phyloP scores from a whole-genome alignment of 495 filamentous ascomycete genomes.

The Podospora appendiculata region DNA sequence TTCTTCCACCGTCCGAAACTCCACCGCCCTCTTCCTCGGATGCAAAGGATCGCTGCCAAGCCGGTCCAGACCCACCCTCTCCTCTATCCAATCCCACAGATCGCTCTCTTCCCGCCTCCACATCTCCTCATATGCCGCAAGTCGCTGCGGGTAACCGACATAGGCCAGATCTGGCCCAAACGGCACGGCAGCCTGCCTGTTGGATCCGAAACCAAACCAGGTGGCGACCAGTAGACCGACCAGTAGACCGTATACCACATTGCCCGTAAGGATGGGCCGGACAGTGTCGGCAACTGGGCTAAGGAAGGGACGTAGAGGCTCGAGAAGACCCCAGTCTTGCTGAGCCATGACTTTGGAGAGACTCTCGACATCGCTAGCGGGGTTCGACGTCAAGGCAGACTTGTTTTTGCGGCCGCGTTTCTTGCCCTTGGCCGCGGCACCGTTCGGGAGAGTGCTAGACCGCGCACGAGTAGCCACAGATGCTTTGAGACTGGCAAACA shows the following conservation, averaged over 20 bases:
- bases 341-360: constrained; percentile 33
- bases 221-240: constrained; percentile 50
- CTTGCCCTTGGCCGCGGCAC: constrained; percentile 35
- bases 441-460: constrained; percentile 28
- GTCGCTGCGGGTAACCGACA: constrained; percentile 51
- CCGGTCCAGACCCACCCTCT: constrained; percentile 71
- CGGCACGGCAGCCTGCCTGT: constrained; percentile 21
- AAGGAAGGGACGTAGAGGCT: constrained; percentile 63
- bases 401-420: constrained; percentile 55
- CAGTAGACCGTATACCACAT: constrained; percentile 55
- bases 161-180: constrained; percentile 28
- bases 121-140: constrained; percentile 86
- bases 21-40: constrained; percentile 27
- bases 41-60: constrained; percentile 39
- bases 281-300: constrained; percentile 65
- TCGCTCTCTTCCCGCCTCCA: constrained; percentile 87
- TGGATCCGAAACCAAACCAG: constrained; percentile 44
- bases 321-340: constrained; percentile 69
- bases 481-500: constrained; percentile 63
- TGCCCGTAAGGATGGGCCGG: constrained; percentile 59
- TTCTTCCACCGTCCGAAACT: constrained; percentile 42
- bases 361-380: constrained; percentile 36
- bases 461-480: constrained; percentile 61
- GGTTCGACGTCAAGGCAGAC: constrained; percentile 28
- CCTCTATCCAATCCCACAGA: constrained; percentile 94